Percentiles rank a stretch among this genome's conserved stretches.
phyloP scores from a whole-genome alignment of 768 basidiomycete genomes.

The Boletus fagicola region DNA sequence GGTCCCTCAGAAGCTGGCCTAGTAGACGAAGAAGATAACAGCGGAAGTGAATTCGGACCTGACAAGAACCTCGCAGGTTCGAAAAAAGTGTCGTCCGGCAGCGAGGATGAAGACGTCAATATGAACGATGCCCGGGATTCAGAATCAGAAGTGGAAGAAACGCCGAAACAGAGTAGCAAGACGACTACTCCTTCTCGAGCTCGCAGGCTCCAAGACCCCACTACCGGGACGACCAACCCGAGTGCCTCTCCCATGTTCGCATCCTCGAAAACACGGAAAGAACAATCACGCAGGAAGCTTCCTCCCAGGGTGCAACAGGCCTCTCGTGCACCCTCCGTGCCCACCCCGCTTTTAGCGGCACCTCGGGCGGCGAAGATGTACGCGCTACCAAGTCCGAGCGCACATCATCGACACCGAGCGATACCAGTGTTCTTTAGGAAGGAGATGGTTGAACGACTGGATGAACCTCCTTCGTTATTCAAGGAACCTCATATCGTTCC shows the following conservation, averaged over 20 bases:
- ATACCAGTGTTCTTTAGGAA: slow-evolving; percentile 53
- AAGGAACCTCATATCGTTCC: slow-evolving; percentile 37
- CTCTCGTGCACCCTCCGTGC: slow-evolving; percentile 1
- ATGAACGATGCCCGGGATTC: slow-evolving; percentile 18
- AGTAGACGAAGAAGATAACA: slow-evolving; percentile 31
- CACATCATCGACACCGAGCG: slow-evolving; percentile 73
- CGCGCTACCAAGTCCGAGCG: slow-evolving; percentile 58
- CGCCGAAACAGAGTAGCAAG: slow-evolving; percentile 13
- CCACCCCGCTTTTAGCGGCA: slow-evolving; percentile 3
- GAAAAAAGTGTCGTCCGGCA: slow-evolving; percentile 33
- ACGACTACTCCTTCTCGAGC: neutral
- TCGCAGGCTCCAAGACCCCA: neutral
- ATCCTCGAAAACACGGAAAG: slow-evolving; percentile 15
- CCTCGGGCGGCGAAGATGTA: slow-evolving; percentile 44
- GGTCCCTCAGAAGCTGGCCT: slow-evolving; percentile 39
- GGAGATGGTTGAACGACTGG: slow-evolving; percentile 60
- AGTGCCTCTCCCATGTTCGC: neutral
- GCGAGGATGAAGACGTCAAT: slow-evolving; percentile 32
- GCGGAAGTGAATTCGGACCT: slow-evolving; percentile 57
- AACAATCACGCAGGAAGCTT: slow-evolving; percentile 17
- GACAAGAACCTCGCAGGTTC: slow-evolving; percentile 34
- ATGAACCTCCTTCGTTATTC: slow-evolving; percentile 50
- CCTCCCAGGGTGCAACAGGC: slow-evolving; percentile 17
- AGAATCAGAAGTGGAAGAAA: slow-evolving; percentile 16
- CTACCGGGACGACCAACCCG: neutral